phyloP scores from a whole-genome alignment of 2,329 filamentous ascomycete genomes.

The Hypoxylon sp. region DNA sequence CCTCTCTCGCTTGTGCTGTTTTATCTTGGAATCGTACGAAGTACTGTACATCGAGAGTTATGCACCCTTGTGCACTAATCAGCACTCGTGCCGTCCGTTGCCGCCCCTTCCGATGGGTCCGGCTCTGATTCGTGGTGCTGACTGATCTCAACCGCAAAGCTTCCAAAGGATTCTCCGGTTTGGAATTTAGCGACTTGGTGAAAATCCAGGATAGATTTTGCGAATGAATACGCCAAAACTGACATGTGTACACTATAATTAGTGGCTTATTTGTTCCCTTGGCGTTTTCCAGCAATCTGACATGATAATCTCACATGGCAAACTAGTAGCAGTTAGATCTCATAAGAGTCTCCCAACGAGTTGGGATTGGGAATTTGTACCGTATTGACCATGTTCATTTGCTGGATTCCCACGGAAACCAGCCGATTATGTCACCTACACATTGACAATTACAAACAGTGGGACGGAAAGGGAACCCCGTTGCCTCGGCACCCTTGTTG shows the following conservation, averaged over 20 bases:
- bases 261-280: slow-evolving; percentile 1
- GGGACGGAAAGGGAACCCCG: background rate
- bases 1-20: slow-evolving; percentile 18
- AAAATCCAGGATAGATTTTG: slow-evolving; percentile 13
- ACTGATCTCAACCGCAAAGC: slow-evolving; percentile 9
- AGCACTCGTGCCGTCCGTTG: slow-evolving; percentile 20
- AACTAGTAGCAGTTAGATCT: slow-evolving; percentile 5
- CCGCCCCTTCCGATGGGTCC: slow-evolving; percentile 34
- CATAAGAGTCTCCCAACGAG: background rate
- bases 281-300: slow-evolving; percentile 4
- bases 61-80: slow-evolving; percentile 16
- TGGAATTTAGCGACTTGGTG: slow-evolving; percentile 16
- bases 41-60: slow-evolving; percentile 17
- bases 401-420: slow-evolving; percentile 5
- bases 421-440: slow-evolving; percentile 27
- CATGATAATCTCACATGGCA: slow-evolving; percentile 13
- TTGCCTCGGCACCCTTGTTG: slow-evolving; percentile 18
- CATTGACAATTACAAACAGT: background rate
- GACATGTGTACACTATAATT: background rate
- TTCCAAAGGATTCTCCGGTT: slow-evolving; percentile 31
- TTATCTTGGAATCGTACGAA: background rate
- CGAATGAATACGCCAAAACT: background rate
- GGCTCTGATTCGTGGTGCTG: slow-evolving; percentile 14
- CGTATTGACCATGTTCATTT: background rate
- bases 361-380: background rate